A percentile compares a stretch with the other conserved stretches of the same genome.
Evolutionary conservation across 2,329 filamentous ascomycete genomes (phyloP).

Genomic region (Emmonsiellopsis sp.): DNA sequence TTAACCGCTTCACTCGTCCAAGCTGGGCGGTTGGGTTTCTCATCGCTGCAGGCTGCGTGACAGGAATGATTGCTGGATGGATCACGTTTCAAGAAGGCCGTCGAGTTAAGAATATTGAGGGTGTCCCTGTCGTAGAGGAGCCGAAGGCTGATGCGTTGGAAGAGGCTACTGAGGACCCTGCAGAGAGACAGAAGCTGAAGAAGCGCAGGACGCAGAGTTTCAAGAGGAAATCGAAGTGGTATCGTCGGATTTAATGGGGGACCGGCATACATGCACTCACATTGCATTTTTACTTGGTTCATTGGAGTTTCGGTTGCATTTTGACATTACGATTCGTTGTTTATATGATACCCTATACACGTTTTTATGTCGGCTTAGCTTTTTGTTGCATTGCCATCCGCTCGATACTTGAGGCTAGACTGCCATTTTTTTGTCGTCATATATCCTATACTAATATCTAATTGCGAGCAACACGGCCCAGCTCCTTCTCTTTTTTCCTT

Average conservation of each 20-base stretch:
- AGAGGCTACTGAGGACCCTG: not conserved
- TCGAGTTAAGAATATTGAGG: conserved; percentile 61
- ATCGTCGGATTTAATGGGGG: not conserved
- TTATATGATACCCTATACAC: not conserved
- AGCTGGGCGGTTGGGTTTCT: conserved; percentile 72
- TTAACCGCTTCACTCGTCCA: conserved; percentile 64
- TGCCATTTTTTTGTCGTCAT: not conserved
- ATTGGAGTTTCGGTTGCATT: not conserved
- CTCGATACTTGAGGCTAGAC: not conserved
- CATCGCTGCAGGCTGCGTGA: conserved; percentile 62
- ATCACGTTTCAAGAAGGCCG: conserved; percentile 65
- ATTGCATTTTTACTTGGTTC: not conserved
- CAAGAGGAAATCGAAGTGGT: not conserved
- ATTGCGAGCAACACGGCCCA: too few species aligned
- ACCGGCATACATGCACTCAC: not conserved
- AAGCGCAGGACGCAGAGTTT: not conserved
- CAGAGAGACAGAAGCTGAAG: not conserved
- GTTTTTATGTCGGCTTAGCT: not conserved
- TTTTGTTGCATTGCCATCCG: not conserved
- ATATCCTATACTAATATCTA: too few species aligned
- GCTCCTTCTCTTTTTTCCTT: too few species aligned
- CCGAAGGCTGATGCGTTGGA: not conserved
- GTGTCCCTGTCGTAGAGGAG: conserved; percentile 55
- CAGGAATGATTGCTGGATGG: conserved; percentile 58
- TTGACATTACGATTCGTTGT: not conserved